Evolutionary conservation across 2,329 filamentous ascomycete genomes (phyloP), one percentile per base, ranked within the genome.

Genomic region (Rutstroemia sydowiana): DNA sequence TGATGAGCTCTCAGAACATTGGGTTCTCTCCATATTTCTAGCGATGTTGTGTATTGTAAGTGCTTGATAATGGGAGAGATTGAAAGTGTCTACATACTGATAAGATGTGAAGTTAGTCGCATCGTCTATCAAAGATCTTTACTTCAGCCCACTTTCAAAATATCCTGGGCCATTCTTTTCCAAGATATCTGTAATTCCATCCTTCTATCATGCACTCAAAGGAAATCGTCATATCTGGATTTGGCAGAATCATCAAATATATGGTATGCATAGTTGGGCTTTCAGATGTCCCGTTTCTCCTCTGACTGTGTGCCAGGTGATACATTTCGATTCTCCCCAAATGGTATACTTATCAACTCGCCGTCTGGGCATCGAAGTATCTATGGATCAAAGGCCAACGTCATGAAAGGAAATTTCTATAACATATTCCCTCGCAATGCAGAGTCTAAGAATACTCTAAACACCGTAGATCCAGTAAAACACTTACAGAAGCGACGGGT

Each of bases 311-410:
- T 10, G n/a, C 4, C 61, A 81, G 79, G 81, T 60, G 70, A 73
- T 13, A 68, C 81, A 44, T 85, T 92, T 18, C 85, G 88, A 26
- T 87, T 85, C 58, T 86, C 85, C 0, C 88, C 88, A 41, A 88
- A 89, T 67, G 81, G 79, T 55, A 71, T 95, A 39, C 88, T 84
- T 1, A 80, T 95, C 71, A 92, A 93, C 73, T 84, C 81, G 50
- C 78, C 77, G 55, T 76, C 77, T 7, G 84, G 85, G 1, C 72
- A 88, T 53, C 80, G 81, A 65, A 76, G 81, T 16, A 84, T 86
- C 55, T 83, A 85, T 68, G 79, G 81, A 57, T 80, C 82, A 71
- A 73, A 73, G 45, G 68, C 78, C 65, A 83, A 83, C 55, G 79
- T 84, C 28, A 72, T 76, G 67, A 88, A 88, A 70, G 76, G 83